A percentile compares a stretch with the other conserved stretches of the same genome.
Conservation (phyloP, 2,329 filamentous ascomycete genomes). For the Nigrospora sphaerica region DNA sequence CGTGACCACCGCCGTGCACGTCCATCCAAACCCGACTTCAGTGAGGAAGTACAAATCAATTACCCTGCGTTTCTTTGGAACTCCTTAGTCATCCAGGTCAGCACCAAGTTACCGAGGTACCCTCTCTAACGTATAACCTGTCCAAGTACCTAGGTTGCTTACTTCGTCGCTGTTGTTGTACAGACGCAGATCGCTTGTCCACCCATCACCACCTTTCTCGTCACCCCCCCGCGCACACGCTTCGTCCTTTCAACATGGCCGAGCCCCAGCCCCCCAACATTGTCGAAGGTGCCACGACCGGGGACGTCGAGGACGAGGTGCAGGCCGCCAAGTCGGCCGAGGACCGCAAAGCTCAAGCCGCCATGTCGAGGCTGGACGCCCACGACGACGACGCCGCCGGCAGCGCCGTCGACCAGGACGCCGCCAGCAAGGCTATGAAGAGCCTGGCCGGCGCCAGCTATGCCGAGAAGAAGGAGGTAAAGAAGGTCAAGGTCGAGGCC, state of each 20-base stretch:
- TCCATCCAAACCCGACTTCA: no score
- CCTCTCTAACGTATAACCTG: no score
- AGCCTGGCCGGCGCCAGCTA: constrained; percentile 38
- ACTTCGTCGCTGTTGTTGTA: no score
- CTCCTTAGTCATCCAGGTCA: no score
- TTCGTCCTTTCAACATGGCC: constrained; percentile 39
- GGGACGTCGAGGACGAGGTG: constrained; percentile 51
- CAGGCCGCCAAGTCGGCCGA: constrained; percentile 57
- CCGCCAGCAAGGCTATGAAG: constrained; percentile 66
- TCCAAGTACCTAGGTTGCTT: no score
- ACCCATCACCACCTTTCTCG: no score
- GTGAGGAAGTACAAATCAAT: no score
- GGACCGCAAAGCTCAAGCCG: constrained; percentile 70
- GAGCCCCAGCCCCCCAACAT: constrained; percentile 50
- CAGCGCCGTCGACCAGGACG: constrained; percentile 59
- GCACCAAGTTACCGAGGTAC: no score
- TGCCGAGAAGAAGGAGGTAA: constrained; percentile 37
- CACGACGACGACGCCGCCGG: constrained; percentile 35
- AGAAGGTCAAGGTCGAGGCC: constrained; percentile 67
- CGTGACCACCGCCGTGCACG: no score
- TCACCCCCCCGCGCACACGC: no score
- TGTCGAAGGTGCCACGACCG: constrained; percentile 52
- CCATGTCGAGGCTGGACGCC: constrained; percentile 62
- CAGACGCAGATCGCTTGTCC: no score
- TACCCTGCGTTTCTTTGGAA: no score